A percentile compares a stretch with the other conserved stretches of the same genome.
Conservation (phyloP, 805 yeast species). For the Wickerhamomyces strasburgensis region DNA sequence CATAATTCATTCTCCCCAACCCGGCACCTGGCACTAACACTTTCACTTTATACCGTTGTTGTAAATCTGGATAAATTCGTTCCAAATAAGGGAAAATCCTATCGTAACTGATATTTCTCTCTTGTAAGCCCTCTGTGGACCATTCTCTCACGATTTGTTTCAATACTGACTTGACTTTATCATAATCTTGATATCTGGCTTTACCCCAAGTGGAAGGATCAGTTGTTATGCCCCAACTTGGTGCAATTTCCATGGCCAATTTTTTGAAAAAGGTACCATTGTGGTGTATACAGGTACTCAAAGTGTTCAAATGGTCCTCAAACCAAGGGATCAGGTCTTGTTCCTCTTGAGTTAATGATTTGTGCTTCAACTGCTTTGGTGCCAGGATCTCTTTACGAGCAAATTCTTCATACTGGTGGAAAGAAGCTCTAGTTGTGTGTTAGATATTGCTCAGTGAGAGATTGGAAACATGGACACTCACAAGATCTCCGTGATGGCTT, state of each 20-base stretch:
- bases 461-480: background rate
- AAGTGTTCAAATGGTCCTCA: slow-evolving; percentile 33
- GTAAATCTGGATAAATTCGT: slow-evolving; percentile 35
- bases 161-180: slow-evolving; percentile 52
- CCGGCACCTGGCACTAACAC: slow-evolving; percentile 64
- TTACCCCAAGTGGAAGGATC: slow-evolving; percentile 38
- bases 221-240: slow-evolving; percentile 44
- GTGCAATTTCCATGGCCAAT: slow-evolving; percentile 40
- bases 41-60: slow-evolving; percentile 33
- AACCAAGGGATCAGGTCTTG: slow-evolving; percentile 46
- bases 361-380: slow-evolving; percentile 31
- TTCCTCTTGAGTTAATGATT: slow-evolving; percentile 36
- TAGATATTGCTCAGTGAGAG: no score
- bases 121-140: slow-evolving; percentile 47
- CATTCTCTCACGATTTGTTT: slow-evolving; percentile 60
- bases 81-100: slow-evolving; percentile 29
- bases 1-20: slow-evolving; percentile 53
- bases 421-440: no score
- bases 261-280: slow-evolving; percentile 41
- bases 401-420: slow-evolving; percentile 29
- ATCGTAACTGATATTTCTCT: slow-evolving; percentile 37
- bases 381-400: slow-evolving; percentile 28
- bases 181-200: slow-evolving; percentile 40
- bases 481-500: slow-evolving; percentile 8
- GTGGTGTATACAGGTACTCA: slow-evolving; percentile 38